These are phyloP conservation scores for Lentinula lateritia DNA, from an alignment of 768 basidiomycete species.

Conservation along the genomic window DNA sequence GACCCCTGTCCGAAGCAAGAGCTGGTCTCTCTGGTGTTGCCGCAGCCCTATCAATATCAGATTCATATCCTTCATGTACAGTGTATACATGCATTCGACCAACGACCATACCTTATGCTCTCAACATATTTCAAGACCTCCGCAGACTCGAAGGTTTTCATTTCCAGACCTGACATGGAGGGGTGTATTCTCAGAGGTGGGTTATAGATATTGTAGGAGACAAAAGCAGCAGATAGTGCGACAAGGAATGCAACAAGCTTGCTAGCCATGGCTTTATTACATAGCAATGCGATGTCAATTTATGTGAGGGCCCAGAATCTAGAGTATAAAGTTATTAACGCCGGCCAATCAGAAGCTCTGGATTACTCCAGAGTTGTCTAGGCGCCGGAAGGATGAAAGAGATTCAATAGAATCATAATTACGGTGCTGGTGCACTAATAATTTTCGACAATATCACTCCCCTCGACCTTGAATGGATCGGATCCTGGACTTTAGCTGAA, in stretches of 20 bases:
- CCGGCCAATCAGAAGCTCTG: not conserved
- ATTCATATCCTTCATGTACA: not conserved
- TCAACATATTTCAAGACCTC: conserved; percentile 5
- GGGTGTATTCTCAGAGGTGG: not conserved
- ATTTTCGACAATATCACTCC: conserved; percentile 51
- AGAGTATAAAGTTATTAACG: no score
- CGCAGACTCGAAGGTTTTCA: conserved; percentile 6
- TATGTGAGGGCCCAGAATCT: no score
- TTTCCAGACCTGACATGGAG: conserved; percentile 1
- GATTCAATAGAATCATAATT: no score
- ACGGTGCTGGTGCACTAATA: conserved; percentile 30
- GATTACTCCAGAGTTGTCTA: not conserved
- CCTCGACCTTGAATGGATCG: conserved; percentile 54
- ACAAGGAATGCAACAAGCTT: not conserved
- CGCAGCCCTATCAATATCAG: not conserved
- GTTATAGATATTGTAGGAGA: conserved; percentile 3
- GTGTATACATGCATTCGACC: not conserved
- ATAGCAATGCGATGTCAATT: not conserved
- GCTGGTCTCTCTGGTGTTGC: conserved; percentile 2
- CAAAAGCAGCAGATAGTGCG: not conserved
- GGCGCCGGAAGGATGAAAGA: no score
- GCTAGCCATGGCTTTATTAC: not conserved
- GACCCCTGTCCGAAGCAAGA: conserved; percentile 3
- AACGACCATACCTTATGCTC: conserved; percentile 1
- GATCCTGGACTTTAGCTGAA: no score